A percentile compares a stretch with the other conserved stretches of the same genome.
phyloP scores from a whole-genome alignment of 1,284 basidiomycete genomes.

The Melampsora larici-populina region DNA sequence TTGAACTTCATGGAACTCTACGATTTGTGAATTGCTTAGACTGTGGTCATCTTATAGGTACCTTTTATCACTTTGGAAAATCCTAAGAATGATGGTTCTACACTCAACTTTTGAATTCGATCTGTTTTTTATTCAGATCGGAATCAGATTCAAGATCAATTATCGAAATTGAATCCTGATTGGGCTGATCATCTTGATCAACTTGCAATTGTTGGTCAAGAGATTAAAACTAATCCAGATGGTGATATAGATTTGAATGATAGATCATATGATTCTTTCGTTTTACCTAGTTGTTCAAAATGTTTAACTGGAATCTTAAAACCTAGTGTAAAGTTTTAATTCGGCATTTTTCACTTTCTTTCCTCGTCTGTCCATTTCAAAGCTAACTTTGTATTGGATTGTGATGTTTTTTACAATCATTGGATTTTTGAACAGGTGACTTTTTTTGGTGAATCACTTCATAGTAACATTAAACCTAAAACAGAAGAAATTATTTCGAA shows the following conservation, averaged over 20 bases:
- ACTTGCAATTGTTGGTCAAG: constrained; percentile 47
- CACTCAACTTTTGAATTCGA: no score
- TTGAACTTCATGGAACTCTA: constrained; percentile 52
- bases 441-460: constrained; percentile 53
- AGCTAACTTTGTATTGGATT: background rate
- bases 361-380: background rate
- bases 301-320: constrained; percentile 52
- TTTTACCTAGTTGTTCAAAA: constrained; percentile 50
- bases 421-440: constrained; percentile 48
- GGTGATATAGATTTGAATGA: constrained; percentile 48
- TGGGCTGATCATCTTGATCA: constrained; percentile 50
- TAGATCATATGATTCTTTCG: constrained; percentile 50
- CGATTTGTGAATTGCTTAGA: constrained; percentile 46
- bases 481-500: constrained; percentile 47
- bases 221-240: constrained; percentile 53
- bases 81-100: constrained; percentile 47
- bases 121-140: constrained; percentile 45
- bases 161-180: constrained; percentile 50
- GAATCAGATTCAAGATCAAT: constrained; percentile 50
- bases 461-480: constrained; percentile 46
- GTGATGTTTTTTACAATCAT: background rate
- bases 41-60: constrained; percentile 43
- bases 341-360: background rate
- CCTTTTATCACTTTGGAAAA: constrained; percentile 45
- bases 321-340: constrained; percentile 46